phyloP scores from a whole-genome alignment of 169 alveolate genomes.

The Plasmodium malariae region DNA sequence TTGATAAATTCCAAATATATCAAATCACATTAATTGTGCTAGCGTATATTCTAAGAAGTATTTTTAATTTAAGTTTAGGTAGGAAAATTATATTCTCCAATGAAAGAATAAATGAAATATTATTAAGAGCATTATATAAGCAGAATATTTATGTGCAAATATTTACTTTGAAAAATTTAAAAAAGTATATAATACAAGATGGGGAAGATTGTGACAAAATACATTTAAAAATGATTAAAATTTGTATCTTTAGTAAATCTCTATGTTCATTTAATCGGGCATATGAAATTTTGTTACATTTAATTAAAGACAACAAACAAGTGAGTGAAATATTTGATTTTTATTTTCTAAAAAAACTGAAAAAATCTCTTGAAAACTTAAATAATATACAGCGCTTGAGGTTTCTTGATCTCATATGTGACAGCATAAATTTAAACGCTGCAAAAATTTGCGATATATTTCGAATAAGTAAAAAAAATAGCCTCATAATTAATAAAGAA shows the following conservation, averaged over 20 bases:
- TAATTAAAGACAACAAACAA: conserved; percentile 49
- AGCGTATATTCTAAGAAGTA: conserved; percentile 47
- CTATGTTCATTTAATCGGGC: conserved; percentile 70
- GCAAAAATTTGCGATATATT: conserved; percentile 27
- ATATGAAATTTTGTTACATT: conserved; percentile 19
- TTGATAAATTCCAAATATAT: conserved; percentile 33
- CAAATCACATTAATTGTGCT: conserved; percentile 66
- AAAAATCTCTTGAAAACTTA: conserved; percentile 22
- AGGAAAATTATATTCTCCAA: conserved; percentile 68
- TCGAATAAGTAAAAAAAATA: not conserved
- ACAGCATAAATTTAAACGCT: conserved; percentile 27
- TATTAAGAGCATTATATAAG: conserved; percentile 39
- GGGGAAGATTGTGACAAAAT: conserved; percentile 28
- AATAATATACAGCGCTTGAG: conserved; percentile 67
- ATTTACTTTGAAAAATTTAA: conserved; percentile 67
- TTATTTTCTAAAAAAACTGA: conserved; percentile 47
- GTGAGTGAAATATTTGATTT: conserved; percentile 55
- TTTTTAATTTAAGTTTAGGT: conserved; percentile 63
- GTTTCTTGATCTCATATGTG: conserved; percentile 42
- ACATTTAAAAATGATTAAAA: conserved; percentile 70
- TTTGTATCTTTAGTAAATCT: conserved; percentile 70
- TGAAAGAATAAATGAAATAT: conserved; percentile 17
- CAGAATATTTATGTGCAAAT: conserved; percentile 74
- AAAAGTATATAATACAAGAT: conserved; percentile 66
- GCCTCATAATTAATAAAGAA: not conserved